These are phyloP conservation scores for Skeletonema menzelii DNA, from an alignment of 108 stramenopile genomes.

Conservation along the genomic window DNA sequence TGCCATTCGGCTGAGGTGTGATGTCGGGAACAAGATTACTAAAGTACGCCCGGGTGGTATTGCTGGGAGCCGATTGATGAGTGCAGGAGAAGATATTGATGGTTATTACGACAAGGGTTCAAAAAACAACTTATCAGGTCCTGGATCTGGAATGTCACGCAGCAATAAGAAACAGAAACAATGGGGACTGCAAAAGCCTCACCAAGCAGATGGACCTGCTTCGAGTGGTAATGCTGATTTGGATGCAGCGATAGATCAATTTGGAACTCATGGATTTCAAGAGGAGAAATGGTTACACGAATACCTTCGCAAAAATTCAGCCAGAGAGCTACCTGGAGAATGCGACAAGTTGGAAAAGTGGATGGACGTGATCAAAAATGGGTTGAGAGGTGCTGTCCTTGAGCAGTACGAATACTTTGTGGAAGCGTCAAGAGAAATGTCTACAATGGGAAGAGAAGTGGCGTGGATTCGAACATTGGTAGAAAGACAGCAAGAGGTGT, in stretches of 20 bases:
- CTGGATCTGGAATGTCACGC: slow-evolving; percentile 7
- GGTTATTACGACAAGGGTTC: background rate
- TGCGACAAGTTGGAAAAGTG: slow-evolving; percentile 68
- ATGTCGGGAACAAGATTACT: slow-evolving; percentile 37
- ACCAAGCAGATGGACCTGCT: slow-evolving; percentile 13
- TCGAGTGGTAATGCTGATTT: slow-evolving; percentile 38
- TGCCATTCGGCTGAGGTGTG: slow-evolving; percentile 62
- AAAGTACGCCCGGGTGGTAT: slow-evolving; percentile 34
- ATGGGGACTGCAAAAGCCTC: slow-evolving; percentile 15
- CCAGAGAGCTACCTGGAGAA: slow-evolving; percentile 52
- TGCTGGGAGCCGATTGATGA: slow-evolving; percentile 36
- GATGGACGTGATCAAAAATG: slow-evolving; percentile 75
- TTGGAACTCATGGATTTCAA: slow-evolving; percentile 59
- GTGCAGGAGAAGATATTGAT: slow-evolving; percentile 13
- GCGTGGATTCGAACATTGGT: slow-evolving; percentile 66
- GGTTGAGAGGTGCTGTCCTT: slow-evolving; percentile 77
- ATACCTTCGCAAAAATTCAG: slow-evolving; percentile 69
- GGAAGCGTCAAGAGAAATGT: slow-evolving; percentile 87
- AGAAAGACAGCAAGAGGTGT: slow-evolving; percentile 72
- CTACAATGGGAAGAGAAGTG: slow-evolving; percentile 85
- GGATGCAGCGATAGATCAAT: slow-evolving; percentile 52
- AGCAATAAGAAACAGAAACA: slow-evolving; percentile 10
- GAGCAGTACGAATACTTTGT: slow-evolving; percentile 92
- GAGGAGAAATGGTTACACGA: slow-evolving; percentile 71
- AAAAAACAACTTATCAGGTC: background rate